phyloP scores from a whole-genome alignment of 768 basidiomycete species.

The Exidia glandulosa region DNA sequence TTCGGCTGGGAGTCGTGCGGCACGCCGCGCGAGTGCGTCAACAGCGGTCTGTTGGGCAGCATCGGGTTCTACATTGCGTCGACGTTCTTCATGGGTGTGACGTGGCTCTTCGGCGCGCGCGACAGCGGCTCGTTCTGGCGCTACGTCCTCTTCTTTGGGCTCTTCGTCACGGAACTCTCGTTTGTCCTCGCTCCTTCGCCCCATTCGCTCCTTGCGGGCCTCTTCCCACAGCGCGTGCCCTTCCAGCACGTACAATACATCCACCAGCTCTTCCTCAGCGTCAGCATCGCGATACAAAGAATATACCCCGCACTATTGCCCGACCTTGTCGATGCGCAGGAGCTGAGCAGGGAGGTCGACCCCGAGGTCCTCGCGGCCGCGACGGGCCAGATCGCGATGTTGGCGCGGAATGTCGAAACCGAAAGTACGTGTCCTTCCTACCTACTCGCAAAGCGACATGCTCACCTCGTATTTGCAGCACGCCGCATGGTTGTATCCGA shows the following conservation, averaged over 20 bases:
- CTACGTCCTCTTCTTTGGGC: constrained; percentile 54
- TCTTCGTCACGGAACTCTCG: constrained; percentile 51
- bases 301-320: constrained; percentile 61
- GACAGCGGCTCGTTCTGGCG: constrained; percentile 68
- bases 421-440: neutral
- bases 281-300: constrained; percentile 59
- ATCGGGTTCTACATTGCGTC: constrained; percentile 59
- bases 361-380: neutral
- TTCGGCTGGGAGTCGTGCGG: constrained; percentile 54
- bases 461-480: neutral
- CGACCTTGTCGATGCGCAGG: neutral
- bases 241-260: constrained; percentile 72
- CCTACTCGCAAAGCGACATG: neutral
- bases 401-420: constrained; percentile 1
- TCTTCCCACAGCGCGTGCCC: constrained; percentile 55
- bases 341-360: too few relatives aligned
- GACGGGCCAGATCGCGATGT: neutral
- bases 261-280: constrained; percentile 65
- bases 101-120: constrained; percentile 47
- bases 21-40: constrained; percentile 61
- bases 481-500: neutral
- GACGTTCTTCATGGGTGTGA: constrained; percentile 44
- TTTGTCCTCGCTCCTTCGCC: constrained; percentile 50
- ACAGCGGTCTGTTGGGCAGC: constrained; percentile 49
- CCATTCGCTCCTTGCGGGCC: constrained; percentile 16